Conservation (phyloP, 805 yeast species). For the Isabelozyma gotoi region DNA sequence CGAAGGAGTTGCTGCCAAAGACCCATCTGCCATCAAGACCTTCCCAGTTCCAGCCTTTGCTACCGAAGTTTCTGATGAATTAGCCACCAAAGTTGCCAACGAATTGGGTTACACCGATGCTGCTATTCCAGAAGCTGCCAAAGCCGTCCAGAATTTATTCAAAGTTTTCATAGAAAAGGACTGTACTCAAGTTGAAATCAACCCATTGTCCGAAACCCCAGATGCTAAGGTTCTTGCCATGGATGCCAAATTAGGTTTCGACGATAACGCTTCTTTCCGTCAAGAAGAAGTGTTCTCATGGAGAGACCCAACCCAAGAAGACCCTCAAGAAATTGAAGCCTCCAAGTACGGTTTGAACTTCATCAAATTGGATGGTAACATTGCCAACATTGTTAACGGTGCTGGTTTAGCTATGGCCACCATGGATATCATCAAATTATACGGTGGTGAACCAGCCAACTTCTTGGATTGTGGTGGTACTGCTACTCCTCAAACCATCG, state of each 20-base stretch:
- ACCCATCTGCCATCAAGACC: conserved; percentile 89
- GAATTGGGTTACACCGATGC: conserved; percentile 77
- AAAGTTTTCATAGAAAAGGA: conserved; percentile 87
- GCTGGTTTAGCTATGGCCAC: conserved; percentile 99
- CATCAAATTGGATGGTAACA: conserved; percentile 97
- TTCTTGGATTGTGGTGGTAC: conserved; percentile 99
- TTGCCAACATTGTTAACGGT: conserved; percentile 98
- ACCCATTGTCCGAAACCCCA: conserved; percentile 92
- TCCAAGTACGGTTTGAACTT: conserved; percentile 87
- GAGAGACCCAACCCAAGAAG: conserved; percentile 98
- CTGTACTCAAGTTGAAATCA: conserved; percentile 97
- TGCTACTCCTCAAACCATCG: conserved; percentile 97
- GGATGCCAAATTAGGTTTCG: conserved; percentile 99
- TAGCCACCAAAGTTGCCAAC: conserved; percentile 75
- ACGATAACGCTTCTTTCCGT: conserved; percentile 93
- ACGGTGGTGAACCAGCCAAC: conserved; percentile 99
- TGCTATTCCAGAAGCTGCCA: conserved; percentile 85
- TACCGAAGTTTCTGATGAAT: conserved; percentile 73
- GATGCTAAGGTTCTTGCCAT: conserved; percentile 91
- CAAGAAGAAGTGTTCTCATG: conserved; percentile 92
- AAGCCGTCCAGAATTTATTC: conserved; percentile 82
- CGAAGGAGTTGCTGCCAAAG: conserved; percentile 93
- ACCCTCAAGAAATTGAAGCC: conserved; percentile 94
- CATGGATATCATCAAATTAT: conserved; percentile 96
- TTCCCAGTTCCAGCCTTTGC: conserved; percentile 72